These are phyloP conservation scores for Tricladium varicosporioides DNA, from an alignment of 2,329 filamentous ascomycete genomes.

Conservation along the genomic window DNA sequence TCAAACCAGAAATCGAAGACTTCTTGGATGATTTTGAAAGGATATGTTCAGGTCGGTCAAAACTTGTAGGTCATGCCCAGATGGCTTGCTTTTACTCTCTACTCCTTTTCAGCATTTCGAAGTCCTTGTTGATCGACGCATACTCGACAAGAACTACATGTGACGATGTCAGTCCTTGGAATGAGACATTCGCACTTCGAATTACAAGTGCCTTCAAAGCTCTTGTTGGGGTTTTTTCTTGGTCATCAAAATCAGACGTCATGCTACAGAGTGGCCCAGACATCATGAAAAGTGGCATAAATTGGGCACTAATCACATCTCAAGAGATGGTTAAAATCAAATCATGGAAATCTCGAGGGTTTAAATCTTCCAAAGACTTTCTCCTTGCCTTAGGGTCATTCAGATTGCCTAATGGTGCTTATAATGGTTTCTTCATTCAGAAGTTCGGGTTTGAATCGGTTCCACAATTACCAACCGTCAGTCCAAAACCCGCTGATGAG, in stretches of 20 bases:
- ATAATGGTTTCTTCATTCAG: constrained; percentile 25
- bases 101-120: constrained; percentile 20
- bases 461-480: neutral
- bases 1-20: constrained; percentile 19
- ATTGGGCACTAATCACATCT: neutral
- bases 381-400: constrained; percentile 19
- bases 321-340: constrained; percentile 11
- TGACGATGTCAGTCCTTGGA: constrained; percentile 19
- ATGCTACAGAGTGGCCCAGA: constrained; percentile 11
- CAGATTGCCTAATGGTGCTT: constrained; percentile 12
- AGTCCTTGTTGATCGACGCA: constrained; percentile 23
- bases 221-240: constrained; percentile 22
- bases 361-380: constrained; percentile 24
- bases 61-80: constrained; percentile 18
- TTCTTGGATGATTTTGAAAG: constrained; percentile 22
- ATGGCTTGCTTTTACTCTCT: constrained; percentile 23
- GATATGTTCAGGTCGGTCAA: constrained; percentile 19
- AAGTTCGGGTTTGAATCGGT: constrained; percentile 17
- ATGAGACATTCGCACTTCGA: constrained; percentile 10
- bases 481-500: neutral
- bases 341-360: constrained; percentile 16
- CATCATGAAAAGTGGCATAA: neutral
- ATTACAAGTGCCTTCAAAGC: constrained; percentile 24
- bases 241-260: constrained; percentile 22
- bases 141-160: constrained; percentile 17